Base-by-base conservation (phyloP, 192 early-diverging fungal species). In the Linnemannia schmuckeri region DNA sequence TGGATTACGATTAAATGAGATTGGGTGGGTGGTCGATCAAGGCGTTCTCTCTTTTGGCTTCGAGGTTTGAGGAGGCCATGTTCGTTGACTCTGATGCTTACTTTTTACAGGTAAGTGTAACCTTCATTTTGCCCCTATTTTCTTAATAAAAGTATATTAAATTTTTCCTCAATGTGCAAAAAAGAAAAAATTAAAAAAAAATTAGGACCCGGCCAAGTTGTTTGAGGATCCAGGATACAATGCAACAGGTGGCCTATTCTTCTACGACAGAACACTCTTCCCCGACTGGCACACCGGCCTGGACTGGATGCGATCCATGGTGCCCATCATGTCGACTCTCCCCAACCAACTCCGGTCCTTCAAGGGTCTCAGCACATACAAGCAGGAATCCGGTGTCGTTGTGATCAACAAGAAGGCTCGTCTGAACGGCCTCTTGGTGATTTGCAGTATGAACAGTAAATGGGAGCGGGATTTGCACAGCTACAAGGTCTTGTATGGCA, bases 61-160 rank as follows among this genome's bases (percentile, higher is more conserved):
- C 91, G 8, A 79, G 80, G 35, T 95, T 94, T 88, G 49, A 77
- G 61, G 83, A 94, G n/a, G 89, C 83, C 8, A 93, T 95, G 38
- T 52, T 95, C 61, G 85, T 94, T 66, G 94, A 95, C 82, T 88
- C 94, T 15, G 94, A 95, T 76, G 94, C 90, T 0, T 78, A 91
- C 30, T 93, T 94, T 72, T 77, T 95, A 30, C 80, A 42, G 49
- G 74, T 82, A 63, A 87, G 89, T 40, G 88, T 70, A 33, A 71
- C 68, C 91, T 90, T 55, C 22, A 55, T 22, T 57, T 57, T 6
- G 15, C 55, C 55, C 55, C n/a, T 27, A n/a, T 57, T 57, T 57
- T 57, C 92, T 69, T 91, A 91, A 4, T 8, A n/a, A n/a, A n/a
- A n/a, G n/a, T n/a, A n/a, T n/a, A n/a, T n/a, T n/a, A n/a, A n/a